These are phyloP conservation scores for Metarhizium anisopliae DNA, from an alignment of 2,329 filamentous ascomycete species.

Conservation along the genomic window DNA sequence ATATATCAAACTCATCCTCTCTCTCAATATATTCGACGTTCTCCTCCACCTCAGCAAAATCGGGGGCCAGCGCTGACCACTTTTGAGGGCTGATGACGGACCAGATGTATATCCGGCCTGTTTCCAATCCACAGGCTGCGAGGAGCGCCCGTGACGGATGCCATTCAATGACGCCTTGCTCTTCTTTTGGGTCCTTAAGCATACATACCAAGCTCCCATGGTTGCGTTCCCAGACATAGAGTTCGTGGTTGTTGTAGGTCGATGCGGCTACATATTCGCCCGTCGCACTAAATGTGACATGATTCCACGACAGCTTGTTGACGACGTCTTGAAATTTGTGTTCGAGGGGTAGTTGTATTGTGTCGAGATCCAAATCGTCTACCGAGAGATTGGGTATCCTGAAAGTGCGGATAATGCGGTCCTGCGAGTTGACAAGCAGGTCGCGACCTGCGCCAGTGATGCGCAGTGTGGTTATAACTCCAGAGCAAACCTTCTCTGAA, in stretches of 20 bases:
- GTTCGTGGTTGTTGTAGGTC: conserved; percentile 96
- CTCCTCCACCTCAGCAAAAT: conserved; percentile 96
- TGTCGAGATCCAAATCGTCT: conserved; percentile 68
- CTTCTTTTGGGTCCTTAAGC: conserved; percentile 91
- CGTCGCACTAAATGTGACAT: conserved; percentile 87
- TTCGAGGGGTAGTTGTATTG: conserved; percentile 81
- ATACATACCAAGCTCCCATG: conserved; percentile 94
- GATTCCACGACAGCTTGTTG: conserved; percentile 91
- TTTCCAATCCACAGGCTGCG: conserved; percentile 86
- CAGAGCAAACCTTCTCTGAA: conserved; percentile 78
- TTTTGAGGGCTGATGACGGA: conserved; percentile 90
- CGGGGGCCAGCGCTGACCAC: conserved; percentile 93
- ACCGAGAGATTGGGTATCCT: conserved; percentile 70
- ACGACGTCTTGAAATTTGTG: conserved; percentile 99
- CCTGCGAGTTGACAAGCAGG: conserved; percentile 84
- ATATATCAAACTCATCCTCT: conserved; percentile 97
- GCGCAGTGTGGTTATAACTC: conserved; percentile 80
- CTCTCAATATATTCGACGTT: conserved; percentile 94
- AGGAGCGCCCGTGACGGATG: conserved; percentile 82
- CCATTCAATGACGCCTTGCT: conserved; percentile 95
- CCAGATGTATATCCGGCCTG: conserved; percentile 91
- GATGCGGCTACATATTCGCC: conserved; percentile 95
- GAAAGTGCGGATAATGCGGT: conserved; percentile 90
- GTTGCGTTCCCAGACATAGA: conserved; percentile 95
- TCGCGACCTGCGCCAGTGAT: conserved; percentile 76